Evolutionary conservation across 192 early-diverging fungal genomes (phyloP).

Genomic region (Podila horticola): DNA sequence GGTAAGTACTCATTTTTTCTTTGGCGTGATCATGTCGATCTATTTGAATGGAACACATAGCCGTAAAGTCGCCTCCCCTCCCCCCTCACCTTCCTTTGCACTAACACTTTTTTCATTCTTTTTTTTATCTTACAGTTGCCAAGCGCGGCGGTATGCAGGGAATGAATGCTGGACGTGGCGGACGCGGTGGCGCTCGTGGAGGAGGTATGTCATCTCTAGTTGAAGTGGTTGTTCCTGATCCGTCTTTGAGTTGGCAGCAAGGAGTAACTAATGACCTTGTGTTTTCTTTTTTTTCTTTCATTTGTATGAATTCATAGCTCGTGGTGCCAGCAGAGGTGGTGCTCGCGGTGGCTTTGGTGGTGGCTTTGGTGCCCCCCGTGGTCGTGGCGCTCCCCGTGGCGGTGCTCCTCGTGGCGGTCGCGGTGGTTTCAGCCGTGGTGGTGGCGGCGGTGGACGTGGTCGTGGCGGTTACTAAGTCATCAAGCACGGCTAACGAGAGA

Average conservation of each 20-base stretch:
- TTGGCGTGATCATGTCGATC: background rate
- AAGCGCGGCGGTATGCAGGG: constrained; percentile 67
- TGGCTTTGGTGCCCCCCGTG: constrained; percentile 48
- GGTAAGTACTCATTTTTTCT: constrained; percentile 51
- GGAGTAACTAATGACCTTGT: constrained; percentile 1
- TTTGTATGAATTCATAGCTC: constrained; percentile 38
- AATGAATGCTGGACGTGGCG: constrained; percentile 70
- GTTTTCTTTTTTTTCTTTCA: constrained; percentile 1
- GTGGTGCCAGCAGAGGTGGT: constrained; percentile 47
- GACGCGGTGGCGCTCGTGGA: constrained; percentile 67
- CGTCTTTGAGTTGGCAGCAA: background rate
- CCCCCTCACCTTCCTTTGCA: too few species aligned
- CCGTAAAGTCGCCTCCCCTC: too few species aligned
- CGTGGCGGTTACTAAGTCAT: constrained; percentile 53
- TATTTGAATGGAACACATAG: background rate
- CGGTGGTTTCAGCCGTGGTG: constrained; percentile 62
- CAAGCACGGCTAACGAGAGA: constrained; percentile 1
- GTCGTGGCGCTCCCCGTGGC: constrained; percentile 56
- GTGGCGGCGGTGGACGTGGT: constrained; percentile 62
- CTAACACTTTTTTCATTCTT: constrained; percentile 10
- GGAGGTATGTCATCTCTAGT: constrained; percentile 35
- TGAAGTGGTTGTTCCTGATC: background rate
- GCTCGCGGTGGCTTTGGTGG: constrained; percentile 53
- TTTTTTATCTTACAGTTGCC: constrained; percentile 20
- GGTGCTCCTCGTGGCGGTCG: constrained; percentile 61